Evolutionary conservation across 2,329 filamentous ascomycete species (phyloP).

Genomic region (Arthrobotrys megalospora): DNA sequence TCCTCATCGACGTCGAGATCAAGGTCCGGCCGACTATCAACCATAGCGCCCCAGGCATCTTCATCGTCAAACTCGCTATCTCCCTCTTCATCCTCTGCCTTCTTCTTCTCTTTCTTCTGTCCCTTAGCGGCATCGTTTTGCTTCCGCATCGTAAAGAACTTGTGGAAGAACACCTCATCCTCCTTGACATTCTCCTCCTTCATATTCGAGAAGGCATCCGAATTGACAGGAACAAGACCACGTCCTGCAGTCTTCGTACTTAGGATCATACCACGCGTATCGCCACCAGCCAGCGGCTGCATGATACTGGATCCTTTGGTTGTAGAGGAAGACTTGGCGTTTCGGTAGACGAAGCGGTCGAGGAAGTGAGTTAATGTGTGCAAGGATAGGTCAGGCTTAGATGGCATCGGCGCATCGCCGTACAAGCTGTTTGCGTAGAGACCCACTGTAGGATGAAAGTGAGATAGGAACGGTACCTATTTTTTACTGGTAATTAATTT

Average conservation of each 20-base stretch:
- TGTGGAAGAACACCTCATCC: conserved; percentile 98
- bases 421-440: conserved; percentile 84
- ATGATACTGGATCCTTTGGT: conserved; percentile 90
- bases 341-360: conserved; percentile 98
- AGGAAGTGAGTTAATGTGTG: conserved; percentile 96
- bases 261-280: conserved; percentile 75
- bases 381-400: conserved; percentile 90
- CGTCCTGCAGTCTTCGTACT: conserved; percentile 69
- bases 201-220: conserved; percentile 90
- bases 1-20: conserved; percentile 77
- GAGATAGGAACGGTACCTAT: conserved; percentile 77
- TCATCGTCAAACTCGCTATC: conserved; percentile 68
- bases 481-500: neutral
- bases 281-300: conserved; percentile 83
- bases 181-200: conserved; percentile 87
- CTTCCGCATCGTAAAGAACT: conserved; percentile 81
- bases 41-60: conserved; percentile 92
- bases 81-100: conserved; percentile 70
- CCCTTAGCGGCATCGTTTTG: conserved; percentile 73
- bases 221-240: conserved; percentile 80
- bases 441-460: conserved; percentile 94
- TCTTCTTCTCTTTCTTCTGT: conserved; percentile 73
- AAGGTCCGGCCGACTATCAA: conserved; percentile 83
- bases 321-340: conserved; percentile 79
- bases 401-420: conserved; percentile 78